A percentile compares a stretch with the other conserved stretches of the same genome.
Evolutionary conservation across 495 filamentous ascomycete species (phyloP).

Genomic region (Penicillium soppii): DNA sequence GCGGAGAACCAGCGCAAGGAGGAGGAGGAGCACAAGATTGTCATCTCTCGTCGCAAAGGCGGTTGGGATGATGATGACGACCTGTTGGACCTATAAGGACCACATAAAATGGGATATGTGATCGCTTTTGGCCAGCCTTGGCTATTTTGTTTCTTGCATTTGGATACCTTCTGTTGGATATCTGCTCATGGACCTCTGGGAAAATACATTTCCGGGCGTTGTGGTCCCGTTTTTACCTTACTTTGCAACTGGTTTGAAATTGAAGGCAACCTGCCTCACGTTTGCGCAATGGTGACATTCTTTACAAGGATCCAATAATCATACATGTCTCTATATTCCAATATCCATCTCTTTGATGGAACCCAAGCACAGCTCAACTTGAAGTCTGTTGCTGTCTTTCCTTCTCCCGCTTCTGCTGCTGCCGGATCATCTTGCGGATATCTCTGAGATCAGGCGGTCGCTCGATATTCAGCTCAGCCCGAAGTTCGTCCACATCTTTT

Average conservation of each 20-base stretch:
- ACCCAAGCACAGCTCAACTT: conserved; percentile 6
- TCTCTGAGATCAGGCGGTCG: conserved; percentile 84
- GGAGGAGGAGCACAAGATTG: conserved; percentile 73
- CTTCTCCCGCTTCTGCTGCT: conserved; percentile 65
- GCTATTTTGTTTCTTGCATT: conserved; percentile 5
- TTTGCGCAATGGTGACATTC: conserved; percentile 2
- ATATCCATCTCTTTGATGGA: neutral
- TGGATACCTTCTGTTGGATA: conserved; percentile 2
- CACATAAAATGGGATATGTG: neutral
- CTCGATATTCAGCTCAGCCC: conserved; percentile 76
- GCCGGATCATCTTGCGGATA: conserved; percentile 67
- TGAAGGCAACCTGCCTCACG: neutral
- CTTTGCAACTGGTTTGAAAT: conserved; percentile 4
- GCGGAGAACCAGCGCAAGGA: conserved; percentile 64
- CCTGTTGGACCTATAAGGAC: conserved; percentile 58
- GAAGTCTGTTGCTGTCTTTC: conserved; percentile 40
- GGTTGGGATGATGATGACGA: conserved; percentile 88
- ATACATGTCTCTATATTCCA: conserved; percentile 10
- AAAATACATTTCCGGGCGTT: conserved; percentile 18
- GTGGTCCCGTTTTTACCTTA: conserved; percentile 6
- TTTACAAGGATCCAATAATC: conserved; percentile 12
- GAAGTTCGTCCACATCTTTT: conserved; percentile 75
- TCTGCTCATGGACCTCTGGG: neutral
- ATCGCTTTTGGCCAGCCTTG: conserved; percentile 1
- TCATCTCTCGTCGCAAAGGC: conserved; percentile 78